Evolutionary conservation across 2,329 filamentous ascomycete genomes (phyloP).

Genomic region (Colletotrichum chrysophilum): DNA sequence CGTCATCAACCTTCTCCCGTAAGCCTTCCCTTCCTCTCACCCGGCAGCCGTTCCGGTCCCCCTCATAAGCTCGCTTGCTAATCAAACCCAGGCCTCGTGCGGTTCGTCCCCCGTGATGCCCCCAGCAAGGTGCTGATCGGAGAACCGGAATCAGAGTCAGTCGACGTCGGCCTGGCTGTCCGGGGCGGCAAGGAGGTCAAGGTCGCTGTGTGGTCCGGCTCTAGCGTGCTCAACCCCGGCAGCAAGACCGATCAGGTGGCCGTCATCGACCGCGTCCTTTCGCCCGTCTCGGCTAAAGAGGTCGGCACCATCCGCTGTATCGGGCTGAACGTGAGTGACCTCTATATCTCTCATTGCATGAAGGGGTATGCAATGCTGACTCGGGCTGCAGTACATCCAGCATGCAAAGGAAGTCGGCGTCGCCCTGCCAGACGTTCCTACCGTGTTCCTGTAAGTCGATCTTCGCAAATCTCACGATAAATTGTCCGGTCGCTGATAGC

Average conservation of each 20-base stretch:
- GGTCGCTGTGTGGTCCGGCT: constrained; percentile 62
- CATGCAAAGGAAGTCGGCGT: constrained; percentile 55
- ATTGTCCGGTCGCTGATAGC: not conserved
- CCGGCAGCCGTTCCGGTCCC: not conserved
- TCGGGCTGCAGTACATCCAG: constrained; percentile 33
- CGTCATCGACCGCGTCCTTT: constrained; percentile 53
- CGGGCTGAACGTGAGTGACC: constrained; percentile 54
- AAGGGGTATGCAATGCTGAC: not conserved
- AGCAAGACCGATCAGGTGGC: constrained; percentile 51
- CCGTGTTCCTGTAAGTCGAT: constrained; percentile 53
- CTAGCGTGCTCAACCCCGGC: constrained; percentile 61
- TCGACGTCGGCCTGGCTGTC: constrained; percentile 64
- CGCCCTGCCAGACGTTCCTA: constrained; percentile 57
- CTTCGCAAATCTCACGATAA: not conserved
- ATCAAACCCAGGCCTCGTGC: constrained; percentile 55
- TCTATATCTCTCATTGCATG: constrained; percentile 21
- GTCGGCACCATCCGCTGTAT: constrained; percentile 50
- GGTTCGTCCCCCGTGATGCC: constrained; percentile 60
- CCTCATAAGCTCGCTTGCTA: not conserved
- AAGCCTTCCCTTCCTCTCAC: not conserved
- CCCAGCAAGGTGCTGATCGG: constrained; percentile 57
- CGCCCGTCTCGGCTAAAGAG: constrained; percentile 37
- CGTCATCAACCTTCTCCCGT: constrained; percentile 3
- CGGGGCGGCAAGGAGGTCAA: constrained; percentile 60
- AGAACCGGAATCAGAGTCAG: constrained; percentile 54